Conservation (phyloP, 805 yeast species). For the Wickerhamomyces sydowiorum region DNA sequence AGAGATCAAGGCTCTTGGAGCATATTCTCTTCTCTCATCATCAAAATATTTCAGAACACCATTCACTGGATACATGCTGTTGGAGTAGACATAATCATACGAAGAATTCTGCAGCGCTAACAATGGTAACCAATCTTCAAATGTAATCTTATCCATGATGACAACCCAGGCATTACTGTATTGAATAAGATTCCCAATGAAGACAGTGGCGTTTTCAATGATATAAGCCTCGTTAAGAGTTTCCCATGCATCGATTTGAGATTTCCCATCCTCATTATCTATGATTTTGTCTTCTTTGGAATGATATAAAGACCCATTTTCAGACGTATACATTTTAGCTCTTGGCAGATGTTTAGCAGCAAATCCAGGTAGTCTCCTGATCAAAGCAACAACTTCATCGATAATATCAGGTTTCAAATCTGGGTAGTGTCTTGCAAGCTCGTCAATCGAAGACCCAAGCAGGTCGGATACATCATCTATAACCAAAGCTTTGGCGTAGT, state of each 20-base stretch:
- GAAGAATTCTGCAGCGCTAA: constrained; percentile 50
- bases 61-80: constrained; percentile 45
- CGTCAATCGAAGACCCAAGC: constrained; percentile 70
- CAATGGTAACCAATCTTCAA: constrained; percentile 41
- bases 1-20: constrained; percentile 29
- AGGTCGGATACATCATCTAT: constrained; percentile 46
- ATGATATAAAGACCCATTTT: constrained; percentile 34
- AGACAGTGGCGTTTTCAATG: constrained; percentile 40
- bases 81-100: constrained; percentile 53
- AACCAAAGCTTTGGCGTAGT: constrained; percentile 48
- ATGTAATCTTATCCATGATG: constrained; percentile 27
- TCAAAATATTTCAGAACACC: constrained; percentile 53
- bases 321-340: constrained; percentile 38
- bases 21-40: constrained; percentile 48
- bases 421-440: constrained; percentile 78
- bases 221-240: constrained; percentile 35
- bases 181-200: constrained; percentile 44
- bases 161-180: constrained; percentile 28
- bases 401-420: constrained; percentile 56
- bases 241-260: constrained; percentile 49
- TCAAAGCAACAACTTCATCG: constrained; percentile 38
- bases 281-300: constrained; percentile 34
- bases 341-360: constrained; percentile 32
- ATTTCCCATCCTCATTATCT: constrained; percentile 34
- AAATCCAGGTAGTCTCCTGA: constrained; percentile 36